Evolutionary conservation across 768 basidiomycete genomes (phyloP).

Genomic region (Suillus hirtellus): DNA sequence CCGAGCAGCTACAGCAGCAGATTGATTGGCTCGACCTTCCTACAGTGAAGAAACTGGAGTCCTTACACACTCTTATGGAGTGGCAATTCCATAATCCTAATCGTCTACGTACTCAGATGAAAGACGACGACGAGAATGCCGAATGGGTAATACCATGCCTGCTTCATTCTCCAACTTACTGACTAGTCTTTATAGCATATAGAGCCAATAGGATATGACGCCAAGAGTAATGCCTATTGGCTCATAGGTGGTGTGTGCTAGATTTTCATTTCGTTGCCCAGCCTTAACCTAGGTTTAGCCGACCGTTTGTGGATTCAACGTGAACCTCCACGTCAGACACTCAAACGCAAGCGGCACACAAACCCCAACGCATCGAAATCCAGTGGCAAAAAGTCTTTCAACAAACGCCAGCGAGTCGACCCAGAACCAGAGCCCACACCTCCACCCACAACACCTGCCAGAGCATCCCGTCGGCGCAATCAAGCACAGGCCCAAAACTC

Average conservation of each 20-base stretch:
- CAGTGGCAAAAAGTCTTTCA: conserved; percentile 21
- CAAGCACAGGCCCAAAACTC: conserved; percentile 7
- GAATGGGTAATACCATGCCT: conserved; percentile 61
- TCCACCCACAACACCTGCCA: conserved; percentile 13
- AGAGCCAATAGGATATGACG: conserved; percentile 84
- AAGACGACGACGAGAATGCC: conserved; percentile 73
- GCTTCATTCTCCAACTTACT: conserved; percentile 2
- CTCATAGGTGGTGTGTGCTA: conserved; percentile 67
- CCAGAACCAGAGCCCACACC: conserved; percentile 1
- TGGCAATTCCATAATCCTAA: conserved; percentile 87
- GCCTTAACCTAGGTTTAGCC: conserved; percentile 39
- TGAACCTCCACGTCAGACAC: conserved; percentile 48
- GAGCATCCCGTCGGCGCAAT: conserved; percentile 19
- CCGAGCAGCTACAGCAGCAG: conserved; percentile 39
- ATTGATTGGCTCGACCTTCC: conserved; percentile 72
- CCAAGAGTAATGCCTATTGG: conserved; percentile 80
- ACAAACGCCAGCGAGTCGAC: conserved; percentile 30
- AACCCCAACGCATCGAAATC: conserved; percentile 27
- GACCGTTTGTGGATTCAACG: conserved; percentile 89
- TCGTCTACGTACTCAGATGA: conserved; percentile 71
- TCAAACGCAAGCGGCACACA: conserved; percentile 45
- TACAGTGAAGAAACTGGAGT: conserved; percentile 72
- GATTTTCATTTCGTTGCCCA: background rate
- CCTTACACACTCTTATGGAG: conserved; percentile 70
- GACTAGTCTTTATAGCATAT: conserved; percentile 56